Evolutionary conservation across 2,329 filamentous ascomycete species (phyloP).

Genomic region (Fusarium newnesense): DNA sequence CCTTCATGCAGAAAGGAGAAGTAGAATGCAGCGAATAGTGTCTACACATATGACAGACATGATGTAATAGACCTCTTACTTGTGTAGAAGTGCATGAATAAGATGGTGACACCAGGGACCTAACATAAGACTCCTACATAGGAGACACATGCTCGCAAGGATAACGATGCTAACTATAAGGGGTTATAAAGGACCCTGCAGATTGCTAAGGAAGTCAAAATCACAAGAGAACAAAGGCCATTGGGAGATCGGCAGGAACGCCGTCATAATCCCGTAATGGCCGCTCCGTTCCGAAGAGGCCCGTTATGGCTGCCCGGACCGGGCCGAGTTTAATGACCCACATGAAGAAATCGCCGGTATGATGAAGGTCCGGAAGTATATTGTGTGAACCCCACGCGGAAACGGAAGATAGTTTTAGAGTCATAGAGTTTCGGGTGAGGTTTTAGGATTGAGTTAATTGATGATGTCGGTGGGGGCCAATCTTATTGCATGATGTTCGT

Average conservation of each 20-base stretch:
- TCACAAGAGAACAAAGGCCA: background rate
- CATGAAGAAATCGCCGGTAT: slow-evolving; percentile 24
- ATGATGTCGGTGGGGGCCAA: background rate
- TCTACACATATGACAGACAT: background rate
- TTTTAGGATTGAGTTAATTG: background rate
- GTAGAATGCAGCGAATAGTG: background rate
- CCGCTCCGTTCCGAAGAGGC: slow-evolving; percentile 19
- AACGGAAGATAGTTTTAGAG: background rate
- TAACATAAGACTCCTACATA: background rate
- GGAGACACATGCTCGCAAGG: background rate
- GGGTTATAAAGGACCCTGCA: slow-evolving; percentile 28
- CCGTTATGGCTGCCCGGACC: slow-evolving; percentile 38
- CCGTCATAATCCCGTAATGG: slow-evolving; percentile 18
- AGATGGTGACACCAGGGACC: background rate
- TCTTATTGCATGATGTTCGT: background rate
- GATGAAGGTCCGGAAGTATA: slow-evolving; percentile 14
- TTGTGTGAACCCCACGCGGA: slow-evolving; percentile 18
- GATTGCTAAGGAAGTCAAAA: slow-evolving; percentile 22
- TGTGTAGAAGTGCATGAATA: background rate
- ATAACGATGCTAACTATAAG: slow-evolving; percentile 6
- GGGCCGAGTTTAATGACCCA: slow-evolving; percentile 36
- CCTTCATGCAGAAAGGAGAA: background rate
- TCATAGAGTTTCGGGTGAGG: background rate
- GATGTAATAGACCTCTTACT: slow-evolving; percentile 4
- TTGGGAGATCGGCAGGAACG: slow-evolving; percentile 24